Evolutionary conservation across 345 rosid species (phyloP), one percentile per base, ranked within the genome.

Genomic region (Sonneratia caseolaris): DNA sequence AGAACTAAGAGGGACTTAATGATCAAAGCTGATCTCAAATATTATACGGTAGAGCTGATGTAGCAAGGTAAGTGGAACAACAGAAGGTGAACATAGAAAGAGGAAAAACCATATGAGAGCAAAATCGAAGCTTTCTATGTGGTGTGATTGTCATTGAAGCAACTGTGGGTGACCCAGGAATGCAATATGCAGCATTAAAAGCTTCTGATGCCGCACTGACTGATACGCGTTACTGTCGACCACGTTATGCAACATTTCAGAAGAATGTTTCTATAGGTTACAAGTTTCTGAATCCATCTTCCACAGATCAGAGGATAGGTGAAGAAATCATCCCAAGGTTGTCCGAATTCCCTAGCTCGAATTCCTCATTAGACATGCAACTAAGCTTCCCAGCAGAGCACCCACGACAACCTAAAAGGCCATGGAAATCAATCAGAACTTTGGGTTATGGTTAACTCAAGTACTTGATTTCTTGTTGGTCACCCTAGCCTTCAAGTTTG

Each of bases 401-500:
- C 98, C 98, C 6, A 85, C 97, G 66, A 85, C 88, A 69, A 94
- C 98, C 97, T 94, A 91, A 70, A 73, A 68, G 64, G 22, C 51
- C 22, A 51, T 4, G 64, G 43, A 69, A 69, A 59, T 18, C 47
- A 38, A 24, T n/a, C 35, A 68, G 11, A 47, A 43, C 69, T 35
- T 4, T 27, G 38, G 14, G 37, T 10, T 4, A 35, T 32, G 66
- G 38, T 27, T 35, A 27, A 32, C 18, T 32, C 38, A 62, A 62
- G 66, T 13, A 10, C 51, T 47, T 13, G 15, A 0, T 47, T 47
- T 47, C 51, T 47, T 9, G 13, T 47, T 47, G 51, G 51, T 13
- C 15, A 47, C 15, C 11, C 51, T 47, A 0, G 43, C 18, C 15
- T 11, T 48, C 53, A 11, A 11, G 14, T 48, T 48, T 15, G 4